Evolutionary conservation across 192 early-diverging fungal genomes (phyloP), one percentile per base, ranked within the genome.

Genomic region (Diversispora epigaea): DNA sequence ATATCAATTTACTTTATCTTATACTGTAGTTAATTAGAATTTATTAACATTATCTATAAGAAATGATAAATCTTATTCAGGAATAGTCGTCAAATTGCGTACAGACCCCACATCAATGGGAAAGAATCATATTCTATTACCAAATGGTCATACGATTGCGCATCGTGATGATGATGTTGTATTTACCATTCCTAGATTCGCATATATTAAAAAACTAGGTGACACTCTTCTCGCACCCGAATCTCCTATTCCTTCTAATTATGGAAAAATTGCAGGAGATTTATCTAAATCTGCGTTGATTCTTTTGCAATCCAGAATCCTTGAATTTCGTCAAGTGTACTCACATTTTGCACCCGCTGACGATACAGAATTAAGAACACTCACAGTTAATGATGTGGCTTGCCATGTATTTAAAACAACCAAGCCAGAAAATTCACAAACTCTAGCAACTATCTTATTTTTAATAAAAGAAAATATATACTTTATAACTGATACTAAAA

Each of bases 391-490:
- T 0, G 76, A 83, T 15, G 76, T 80, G 7, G 81, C 87, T 7
- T 52, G 67, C 19, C 77, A 73, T 69, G 80, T 80, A 3, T 86
- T 85, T 64, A 45, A 52, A 19, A 77, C 75, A 7, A 71, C 84
- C 19, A 54, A 52, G 15, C 64, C 15, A 25, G 52, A 71, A n/a
- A 43, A 46, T 52, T 49, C 57, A 41, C 69, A 79, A 8, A 15
- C 76, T 40, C 86, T 91, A 68, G 87, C 89, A 1, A 85, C 88
- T 0, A 88, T 90, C 75, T 72, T 87, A 32, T 86, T 85, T 61
- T 46, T 91, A 67, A 83, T 87, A 1, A 80, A 80, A 49, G 80
- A 91, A 62, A 63, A 82, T 40, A 70, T 83, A 39, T 83, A 87
- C 40, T 88, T 82, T 63, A 83, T 86, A 19, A 43, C 83, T 0